Conservation (phyloP, 306 rosid species). For the Rosa rugosa region DNA sequence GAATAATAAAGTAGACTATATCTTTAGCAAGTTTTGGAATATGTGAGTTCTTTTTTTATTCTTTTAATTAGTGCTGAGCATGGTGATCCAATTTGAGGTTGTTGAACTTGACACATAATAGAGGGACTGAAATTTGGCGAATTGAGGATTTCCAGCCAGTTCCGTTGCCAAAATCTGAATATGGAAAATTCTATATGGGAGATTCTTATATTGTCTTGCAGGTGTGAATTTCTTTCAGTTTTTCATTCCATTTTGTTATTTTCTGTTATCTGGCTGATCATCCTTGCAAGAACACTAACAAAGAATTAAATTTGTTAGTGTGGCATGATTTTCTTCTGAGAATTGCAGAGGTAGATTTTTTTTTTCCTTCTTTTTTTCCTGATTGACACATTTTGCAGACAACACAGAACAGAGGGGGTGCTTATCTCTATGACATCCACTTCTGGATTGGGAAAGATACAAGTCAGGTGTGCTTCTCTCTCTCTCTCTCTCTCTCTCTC, state of each 20-base stretch:
- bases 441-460: slow-evolving; percentile 99
- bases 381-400: slow-evolving; percentile 52
- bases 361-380: no score
- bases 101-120: slow-evolving; percentile 67
- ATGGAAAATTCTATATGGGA: slow-evolving; percentile 95
- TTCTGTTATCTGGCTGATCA: not conserved
- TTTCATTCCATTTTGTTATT: not conserved
- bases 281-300: not conserved
- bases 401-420: slow-evolving; percentile 87
- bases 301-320: not conserved
- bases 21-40: slow-evolving; percentile 18
- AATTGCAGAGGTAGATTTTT: not conserved
- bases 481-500: slow-evolving; percentile 15
- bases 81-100: slow-evolving; percentile 20
- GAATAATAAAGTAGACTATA: slow-evolving; percentile 4
- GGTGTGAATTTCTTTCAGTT: slow-evolving; percentile 46
- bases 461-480: slow-evolving; percentile 71
- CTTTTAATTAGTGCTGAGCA: slow-evolving; percentile 17
- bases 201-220: slow-evolving; percentile 90
- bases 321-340: not conserved
- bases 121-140: slow-evolving; percentile 99
- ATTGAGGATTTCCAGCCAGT: slow-evolving; percentile 95
- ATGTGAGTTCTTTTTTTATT: slow-evolving; percentile 23
- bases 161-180: slow-evolving; percentile 84
- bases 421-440: slow-evolving; percentile 81